Conservation (phyloP, 345 rosid species). For the Chamaenerion angustifolium region DNA sequence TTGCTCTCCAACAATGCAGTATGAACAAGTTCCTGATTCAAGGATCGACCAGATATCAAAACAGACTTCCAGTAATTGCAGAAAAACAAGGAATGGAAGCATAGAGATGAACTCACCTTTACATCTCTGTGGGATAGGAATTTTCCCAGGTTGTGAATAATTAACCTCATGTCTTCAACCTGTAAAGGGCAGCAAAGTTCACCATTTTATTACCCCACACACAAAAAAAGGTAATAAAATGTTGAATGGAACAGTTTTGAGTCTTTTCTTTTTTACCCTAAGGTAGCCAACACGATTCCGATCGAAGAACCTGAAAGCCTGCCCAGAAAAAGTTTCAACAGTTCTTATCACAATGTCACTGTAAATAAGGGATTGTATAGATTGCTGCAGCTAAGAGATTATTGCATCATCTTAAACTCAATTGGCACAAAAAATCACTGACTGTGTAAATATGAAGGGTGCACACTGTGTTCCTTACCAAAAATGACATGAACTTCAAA, state of each 20-base stretch:
- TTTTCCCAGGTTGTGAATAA: slow-evolving; percentile 79
- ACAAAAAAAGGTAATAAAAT: not conserved
- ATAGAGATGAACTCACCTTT: slow-evolving; percentile 34
- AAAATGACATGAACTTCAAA: no score
- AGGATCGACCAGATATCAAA: no score
- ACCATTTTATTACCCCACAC: not conserved
- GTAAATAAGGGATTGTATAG: no score
- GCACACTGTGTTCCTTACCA: no score
- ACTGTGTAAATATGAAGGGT: no score
- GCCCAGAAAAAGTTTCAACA: slow-evolving; percentile 2
- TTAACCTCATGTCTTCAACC: slow-evolving; percentile 92
- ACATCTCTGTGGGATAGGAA: slow-evolving; percentile 73
- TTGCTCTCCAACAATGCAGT: slow-evolving; percentile 83
- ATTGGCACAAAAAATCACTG: no score
- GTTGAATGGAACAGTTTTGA: not conserved
- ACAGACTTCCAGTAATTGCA: no score
- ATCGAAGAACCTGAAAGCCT: slow-evolving; percentile 97
- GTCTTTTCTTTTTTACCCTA: slow-evolving; percentile 32
- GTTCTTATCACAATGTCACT: not conserved
- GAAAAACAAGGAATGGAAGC: not conserved
- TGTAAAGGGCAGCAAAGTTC: slow-evolving; percentile 3
- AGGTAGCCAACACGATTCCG: slow-evolving; percentile 74
- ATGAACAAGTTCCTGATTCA: slow-evolving; percentile 70
- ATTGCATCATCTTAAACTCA: no score
- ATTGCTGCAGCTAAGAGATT: no score